These are phyloP conservation scores for Picea abies DNA, from an alignment of 83 land plant species.

Conservation along the genomic window DNA sequence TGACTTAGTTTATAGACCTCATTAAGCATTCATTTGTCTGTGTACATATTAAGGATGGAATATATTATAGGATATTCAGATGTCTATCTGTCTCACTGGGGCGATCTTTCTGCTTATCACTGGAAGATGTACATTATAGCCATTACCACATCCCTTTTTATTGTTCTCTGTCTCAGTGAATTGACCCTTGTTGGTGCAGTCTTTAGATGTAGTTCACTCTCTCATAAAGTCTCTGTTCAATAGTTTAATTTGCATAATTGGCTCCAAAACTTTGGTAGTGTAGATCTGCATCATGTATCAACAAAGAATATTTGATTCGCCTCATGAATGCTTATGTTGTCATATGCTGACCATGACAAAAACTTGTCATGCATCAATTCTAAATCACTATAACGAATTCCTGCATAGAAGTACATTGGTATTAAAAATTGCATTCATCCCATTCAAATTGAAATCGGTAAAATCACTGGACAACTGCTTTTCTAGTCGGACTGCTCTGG, in stretches of 20 bases:
- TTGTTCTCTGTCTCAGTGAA: too few relatives aligned
- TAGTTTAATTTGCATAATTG: not conserved
- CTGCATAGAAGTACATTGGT: too few relatives aligned
- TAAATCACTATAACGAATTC: not conserved
- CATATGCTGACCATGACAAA: not conserved
- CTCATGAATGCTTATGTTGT: too few relatives aligned
- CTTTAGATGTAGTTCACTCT: not conserved
- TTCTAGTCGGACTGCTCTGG: too few relatives aligned
- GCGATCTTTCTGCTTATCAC: not conserved
- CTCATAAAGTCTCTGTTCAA: not conserved
- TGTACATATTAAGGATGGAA: constrained; percentile 5
- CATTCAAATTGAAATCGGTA: too few relatives aligned
- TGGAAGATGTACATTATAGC: not conserved
- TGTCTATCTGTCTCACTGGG: not conserved
- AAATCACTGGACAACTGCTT: too few relatives aligned
- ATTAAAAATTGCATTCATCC: too few relatives aligned
- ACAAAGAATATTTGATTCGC: not conserved
- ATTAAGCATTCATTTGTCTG: not conserved
- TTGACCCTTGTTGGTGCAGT: not conserved
- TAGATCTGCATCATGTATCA: not conserved
- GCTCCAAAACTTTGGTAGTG: not conserved
- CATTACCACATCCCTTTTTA: not conserved
- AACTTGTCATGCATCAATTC: not conserved
- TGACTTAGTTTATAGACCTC: not conserved
- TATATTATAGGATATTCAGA: not conserved